phyloP scores from a whole-genome alignment of 108 stramenopile species.

The Skeletonema menzelii region DNA sequence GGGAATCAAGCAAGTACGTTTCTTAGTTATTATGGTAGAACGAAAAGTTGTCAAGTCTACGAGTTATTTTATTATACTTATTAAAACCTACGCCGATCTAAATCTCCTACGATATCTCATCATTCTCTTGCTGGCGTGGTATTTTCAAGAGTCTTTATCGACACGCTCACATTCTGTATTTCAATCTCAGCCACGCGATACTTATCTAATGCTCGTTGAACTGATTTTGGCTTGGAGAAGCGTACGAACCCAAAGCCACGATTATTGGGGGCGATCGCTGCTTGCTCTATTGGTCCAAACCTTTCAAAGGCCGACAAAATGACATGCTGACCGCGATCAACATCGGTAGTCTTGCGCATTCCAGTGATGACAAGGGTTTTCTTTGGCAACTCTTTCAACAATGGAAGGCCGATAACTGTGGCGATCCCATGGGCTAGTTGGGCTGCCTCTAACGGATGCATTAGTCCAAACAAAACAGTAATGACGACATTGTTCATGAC shows the following conservation, averaged over 20 bases:
- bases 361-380: slow-evolving; percentile 74
- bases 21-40: neutral
- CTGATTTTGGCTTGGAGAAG: slow-evolving; percentile 63
- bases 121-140: neutral
- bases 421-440: slow-evolving; percentile 79
- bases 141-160: slow-evolving; percentile 58
- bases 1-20: slow-evolving; percentile 82
- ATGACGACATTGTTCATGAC: slow-evolving; percentile 70
- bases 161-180: slow-evolving; percentile 85
- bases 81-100: neutral
- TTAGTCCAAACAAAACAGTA: slow-evolving; percentile 53
- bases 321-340: slow-evolving; percentile 27
- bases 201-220: slow-evolving; percentile 55
- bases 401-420: slow-evolving; percentile 74
- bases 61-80: neutral
- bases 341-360: slow-evolving; percentile 70
- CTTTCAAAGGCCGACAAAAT: slow-evolving; percentile 58
- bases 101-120: neutral
- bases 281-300: slow-evolving; percentile 76
- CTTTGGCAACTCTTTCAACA: slow-evolving; percentile 59
- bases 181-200: slow-evolving; percentile 74
- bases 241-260: slow-evolving; percentile 82
- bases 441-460: slow-evolving; percentile 68
- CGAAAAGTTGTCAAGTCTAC: neutral
- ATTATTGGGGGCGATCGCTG: slow-evolving; percentile 67